Conservation (phyloP, 805 yeast genomes). For the Metschnikowia picachoensis region DNA sequence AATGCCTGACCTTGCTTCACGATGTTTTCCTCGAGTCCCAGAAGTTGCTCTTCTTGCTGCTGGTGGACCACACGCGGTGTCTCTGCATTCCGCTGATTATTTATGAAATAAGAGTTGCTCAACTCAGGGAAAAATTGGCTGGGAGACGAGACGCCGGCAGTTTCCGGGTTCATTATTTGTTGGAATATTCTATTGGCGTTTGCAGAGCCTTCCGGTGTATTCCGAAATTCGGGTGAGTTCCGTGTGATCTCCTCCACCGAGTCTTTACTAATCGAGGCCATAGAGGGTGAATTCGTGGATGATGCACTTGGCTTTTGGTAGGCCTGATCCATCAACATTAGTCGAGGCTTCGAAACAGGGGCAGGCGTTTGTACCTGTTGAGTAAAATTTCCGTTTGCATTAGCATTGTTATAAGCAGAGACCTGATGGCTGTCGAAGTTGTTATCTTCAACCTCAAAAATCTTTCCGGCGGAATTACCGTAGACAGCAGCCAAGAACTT, state of each 20-base stretch:
- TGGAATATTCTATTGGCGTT: constrained; percentile 30
- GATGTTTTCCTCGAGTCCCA: constrained; percentile 44
- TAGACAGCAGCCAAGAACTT: constrained; percentile 82
- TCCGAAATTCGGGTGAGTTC: constrained; percentile 9
- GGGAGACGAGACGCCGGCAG: constrained; percentile 26
- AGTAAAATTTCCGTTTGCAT: constrained; percentile 2
- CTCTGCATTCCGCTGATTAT: not conserved
- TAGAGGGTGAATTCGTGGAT: constrained; percentile 9
- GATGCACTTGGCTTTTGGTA: constrained; percentile 15
- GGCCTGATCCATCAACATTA: constrained; percentile 41
- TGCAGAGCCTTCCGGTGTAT: constrained; percentile 7
- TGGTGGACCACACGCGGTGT: not conserved
- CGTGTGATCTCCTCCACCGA: constrained; percentile 18
- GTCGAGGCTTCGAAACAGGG: constrained; percentile 26
- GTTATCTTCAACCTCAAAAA: constrained; percentile 31
- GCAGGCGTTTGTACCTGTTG: constrained; percentile 1
- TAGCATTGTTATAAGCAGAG: constrained; percentile 17
- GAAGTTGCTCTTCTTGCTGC: constrained; percentile 11
- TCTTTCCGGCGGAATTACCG: constrained; percentile 56
- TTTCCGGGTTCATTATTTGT: constrained; percentile 28
- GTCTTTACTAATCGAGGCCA: constrained; percentile 12
- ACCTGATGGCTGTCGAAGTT: constrained; percentile 20
- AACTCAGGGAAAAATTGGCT: constrained; percentile 34
- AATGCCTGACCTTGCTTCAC: constrained; percentile 49
- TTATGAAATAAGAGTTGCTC: constrained; percentile 13